phyloP scores from a whole-genome alignment of 2,329 filamentous ascomycete genomes.

The Aspergillus sp. region DNA sequence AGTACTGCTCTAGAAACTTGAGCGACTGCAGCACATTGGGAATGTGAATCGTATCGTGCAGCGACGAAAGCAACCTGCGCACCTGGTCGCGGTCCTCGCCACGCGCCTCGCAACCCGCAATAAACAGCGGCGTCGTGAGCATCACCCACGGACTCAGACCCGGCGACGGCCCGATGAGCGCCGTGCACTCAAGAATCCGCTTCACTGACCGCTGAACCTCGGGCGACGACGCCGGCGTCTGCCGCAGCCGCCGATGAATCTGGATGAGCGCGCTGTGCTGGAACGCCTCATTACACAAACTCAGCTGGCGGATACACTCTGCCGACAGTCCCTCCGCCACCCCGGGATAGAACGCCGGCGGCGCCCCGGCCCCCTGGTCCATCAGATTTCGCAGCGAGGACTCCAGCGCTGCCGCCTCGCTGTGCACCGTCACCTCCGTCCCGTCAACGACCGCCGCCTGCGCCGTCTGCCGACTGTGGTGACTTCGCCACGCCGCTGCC shows the following conservation, averaged over 20 bases:
- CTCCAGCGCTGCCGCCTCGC: conserved; percentile 35
- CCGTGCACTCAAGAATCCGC: conserved; percentile 40
- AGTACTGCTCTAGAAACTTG: conserved; percentile 41
- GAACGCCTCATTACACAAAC: conserved; percentile 43
- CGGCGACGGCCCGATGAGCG: conserved; percentile 37
- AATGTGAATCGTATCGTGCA: conserved; percentile 41
- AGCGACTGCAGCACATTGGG: conserved; percentile 43
- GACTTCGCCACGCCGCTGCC: conserved; percentile 32
- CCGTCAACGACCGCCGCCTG: conserved; percentile 18
- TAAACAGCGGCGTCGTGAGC: conserved; percentile 45
- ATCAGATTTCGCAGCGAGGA: conserved; percentile 34
- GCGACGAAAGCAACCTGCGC: conserved; percentile 28
- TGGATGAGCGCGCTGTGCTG: conserved; percentile 45
- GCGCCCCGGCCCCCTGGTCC: conserved; percentile 26
- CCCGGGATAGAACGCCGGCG: conserved; percentile 37
- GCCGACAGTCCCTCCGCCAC: conserved; percentile 32
- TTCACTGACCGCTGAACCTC: conserved; percentile 36
- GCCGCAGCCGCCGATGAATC: conserved; percentile 39
- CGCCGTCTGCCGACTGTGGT: conserved; percentile 17
- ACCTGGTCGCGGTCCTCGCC: conserved; percentile 37
- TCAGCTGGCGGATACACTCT: conserved; percentile 35
- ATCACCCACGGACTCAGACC: conserved; percentile 43
- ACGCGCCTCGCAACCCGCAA: conserved; percentile 42
- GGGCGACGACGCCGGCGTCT: conserved; percentile 27
- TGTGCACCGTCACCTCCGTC: conserved; percentile 20